phyloP scores from a whole-genome alignment of 352 stramenopile species.

The Phytophthora boehmeriae region DNA sequence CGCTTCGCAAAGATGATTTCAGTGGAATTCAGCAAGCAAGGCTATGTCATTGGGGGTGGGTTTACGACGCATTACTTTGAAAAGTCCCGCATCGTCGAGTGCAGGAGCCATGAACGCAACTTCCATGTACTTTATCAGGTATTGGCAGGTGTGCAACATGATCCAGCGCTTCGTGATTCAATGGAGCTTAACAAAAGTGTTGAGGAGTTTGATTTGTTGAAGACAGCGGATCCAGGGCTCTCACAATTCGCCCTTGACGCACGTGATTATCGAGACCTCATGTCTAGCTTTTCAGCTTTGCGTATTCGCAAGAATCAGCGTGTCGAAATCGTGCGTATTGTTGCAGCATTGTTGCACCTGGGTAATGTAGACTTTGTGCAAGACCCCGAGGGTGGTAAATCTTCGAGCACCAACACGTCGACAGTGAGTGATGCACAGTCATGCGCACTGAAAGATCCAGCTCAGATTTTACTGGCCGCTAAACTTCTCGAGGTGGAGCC shows the following conservation, averaged over 20 bases:
- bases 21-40: constrained; percentile 81
- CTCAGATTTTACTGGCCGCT: constrained; percentile 67
- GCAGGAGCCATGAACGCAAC: constrained; percentile 83
- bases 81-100: constrained; percentile 83
- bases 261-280: constrained; percentile 76
- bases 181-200: constrained; percentile 67
- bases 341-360: constrained; percentile 76
- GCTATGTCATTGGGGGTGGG: constrained; percentile 76
- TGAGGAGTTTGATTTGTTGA: constrained; percentile 66
- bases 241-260: constrained; percentile 63
- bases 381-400: constrained; percentile 64
- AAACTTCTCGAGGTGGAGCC: constrained; percentile 80
- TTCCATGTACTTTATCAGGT: constrained; percentile 96
- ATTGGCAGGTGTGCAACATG: constrained; percentile 73
- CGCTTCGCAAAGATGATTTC: constrained; percentile 86
- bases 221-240: constrained; percentile 46
- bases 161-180: constrained; percentile 66
- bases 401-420: constrained; percentile 39
- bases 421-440: constrained; percentile 46
- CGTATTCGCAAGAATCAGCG: constrained; percentile 83
- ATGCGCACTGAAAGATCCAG: constrained; percentile 69
- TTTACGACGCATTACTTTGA: constrained; percentile 88
- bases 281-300: constrained; percentile 81
- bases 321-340: constrained; percentile 79
- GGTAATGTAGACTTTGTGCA: constrained; percentile 82